Conservation (phyloP, 2,329 filamentous ascomycete species). For the Ophiocordyceps robertsii region DNA sequence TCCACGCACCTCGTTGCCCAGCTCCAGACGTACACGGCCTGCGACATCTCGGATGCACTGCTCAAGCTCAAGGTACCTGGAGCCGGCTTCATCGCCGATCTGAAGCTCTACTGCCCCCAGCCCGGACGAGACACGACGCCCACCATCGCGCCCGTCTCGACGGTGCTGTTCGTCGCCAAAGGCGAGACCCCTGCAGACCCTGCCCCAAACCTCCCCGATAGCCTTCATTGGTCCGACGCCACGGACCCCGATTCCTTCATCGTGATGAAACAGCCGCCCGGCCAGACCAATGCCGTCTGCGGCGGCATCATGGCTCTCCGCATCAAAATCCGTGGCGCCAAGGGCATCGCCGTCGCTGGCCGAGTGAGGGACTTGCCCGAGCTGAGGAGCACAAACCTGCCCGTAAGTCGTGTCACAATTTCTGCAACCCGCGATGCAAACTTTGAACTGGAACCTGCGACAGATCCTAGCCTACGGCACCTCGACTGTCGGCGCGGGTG, state of each 20-base stretch:
- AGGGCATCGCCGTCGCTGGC: conserved; percentile 53
- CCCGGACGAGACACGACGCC: conserved; percentile 10
- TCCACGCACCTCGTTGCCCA: conserved; percentile 9
- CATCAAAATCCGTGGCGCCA: conserved; percentile 48
- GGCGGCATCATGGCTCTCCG: conserved; percentile 66
- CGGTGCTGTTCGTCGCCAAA: conserved; percentile 50
- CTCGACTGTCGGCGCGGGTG: conserved; percentile 44
- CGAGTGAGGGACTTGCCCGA: conserved; percentile 53
- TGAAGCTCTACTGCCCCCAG: conserved; percentile 19
- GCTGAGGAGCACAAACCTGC: conserved; percentile 38
- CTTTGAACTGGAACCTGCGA: not conserved
- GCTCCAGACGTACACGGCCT: conserved; percentile 28
- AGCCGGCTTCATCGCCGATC: conserved; percentile 53
- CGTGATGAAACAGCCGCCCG: conserved; percentile 50
- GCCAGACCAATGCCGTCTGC: conserved; percentile 55
- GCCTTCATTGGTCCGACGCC: conserved; percentile 56
- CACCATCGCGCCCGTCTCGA: conserved; percentile 41
- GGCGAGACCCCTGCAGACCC: conserved; percentile 20
- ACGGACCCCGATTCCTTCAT: conserved; percentile 46
- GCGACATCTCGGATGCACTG: conserved; percentile 59
- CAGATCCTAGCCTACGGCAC: conserved; percentile 42
- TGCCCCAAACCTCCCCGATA: conserved; percentile 37
- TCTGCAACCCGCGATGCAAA: not conserved
- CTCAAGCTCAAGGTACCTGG: conserved; percentile 53
- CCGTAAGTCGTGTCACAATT: conserved; percentile 27